Conservation (phyloP, 208 protist genomes). For the Leptomonas pyrrhocoris region DNA sequence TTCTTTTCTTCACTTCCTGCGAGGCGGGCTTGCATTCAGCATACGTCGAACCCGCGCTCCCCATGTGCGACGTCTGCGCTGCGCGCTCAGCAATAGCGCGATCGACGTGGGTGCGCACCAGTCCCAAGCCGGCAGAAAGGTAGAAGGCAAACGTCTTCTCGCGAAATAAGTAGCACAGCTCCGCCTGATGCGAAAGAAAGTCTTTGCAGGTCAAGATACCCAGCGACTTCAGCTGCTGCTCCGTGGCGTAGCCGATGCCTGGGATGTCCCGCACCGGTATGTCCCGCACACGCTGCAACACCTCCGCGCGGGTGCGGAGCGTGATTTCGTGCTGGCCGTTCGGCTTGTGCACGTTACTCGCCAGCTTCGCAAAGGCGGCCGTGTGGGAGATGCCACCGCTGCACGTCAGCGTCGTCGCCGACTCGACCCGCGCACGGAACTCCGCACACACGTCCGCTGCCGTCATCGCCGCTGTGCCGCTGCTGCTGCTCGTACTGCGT, state of each 20-base stretch:
- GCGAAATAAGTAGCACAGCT: constrained; percentile 59
- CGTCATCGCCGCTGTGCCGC: constrained; percentile 3
- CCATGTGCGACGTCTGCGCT: background rate
- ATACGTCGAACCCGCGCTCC: no score
- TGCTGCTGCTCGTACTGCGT: background rate
- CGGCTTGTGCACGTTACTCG: constrained; percentile 89
- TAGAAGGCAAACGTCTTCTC: constrained; percentile 63
- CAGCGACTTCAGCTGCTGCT: constrained; percentile 46
- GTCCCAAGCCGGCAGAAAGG: constrained; percentile 57
- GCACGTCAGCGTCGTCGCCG: constrained; percentile 62
- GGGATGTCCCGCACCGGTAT: constrained; percentile 59
- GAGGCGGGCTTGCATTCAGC: no score
- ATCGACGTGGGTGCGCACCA: constrained; percentile 54
- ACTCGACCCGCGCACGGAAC: constrained; percentile 57
- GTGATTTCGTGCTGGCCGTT: constrained; percentile 82
- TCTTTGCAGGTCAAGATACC: constrained; percentile 56
- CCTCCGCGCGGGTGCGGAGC: constrained; percentile 47
- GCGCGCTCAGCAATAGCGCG: constrained; percentile 27
- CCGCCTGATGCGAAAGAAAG: constrained; percentile 36
- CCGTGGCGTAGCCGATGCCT: constrained; percentile 57
- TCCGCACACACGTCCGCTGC: constrained; percentile 43
- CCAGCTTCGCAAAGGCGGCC: constrained; percentile 81
- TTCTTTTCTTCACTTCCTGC: no score
- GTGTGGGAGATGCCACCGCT: constrained; percentile 79
- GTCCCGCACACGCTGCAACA: constrained; percentile 47